Evolutionary conservation across 2,329 filamentous ascomycete species (phyloP), one percentile per base, ranked within the genome.

Genomic region (Xylaria polymorpha): DNA sequence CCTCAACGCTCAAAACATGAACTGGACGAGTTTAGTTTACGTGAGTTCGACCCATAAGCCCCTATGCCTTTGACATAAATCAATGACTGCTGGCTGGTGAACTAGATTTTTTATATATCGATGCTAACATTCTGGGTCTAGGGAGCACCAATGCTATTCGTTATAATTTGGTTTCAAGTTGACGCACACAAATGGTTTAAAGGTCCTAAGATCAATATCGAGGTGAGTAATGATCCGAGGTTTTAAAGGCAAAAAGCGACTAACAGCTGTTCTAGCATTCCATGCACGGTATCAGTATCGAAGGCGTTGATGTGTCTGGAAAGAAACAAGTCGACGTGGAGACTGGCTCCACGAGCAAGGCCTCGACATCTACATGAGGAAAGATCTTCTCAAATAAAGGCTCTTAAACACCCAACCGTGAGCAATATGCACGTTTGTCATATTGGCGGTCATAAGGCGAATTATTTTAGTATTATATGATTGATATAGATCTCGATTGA

Each of bases 151-250:
- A 91, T 91, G 89, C 67, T 88, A 4, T 76, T 84, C 3, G 83
- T 88, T 4, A 80, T 84, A 2, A 78, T 90, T 15, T 92, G 89
- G 88, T 92, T 89, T 83, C 80, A 87, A 48, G 79, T 92, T 4
- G 85, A 86, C 72, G 90, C 90, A 10, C 83, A 83, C 58, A 90
- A 87, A 74, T 92, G 90, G 90, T 92, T 92, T 79, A 90, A 87
- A 74, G 90, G 90, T 0, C 90, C 90, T 0, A 91, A 88, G 81
- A 86, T 92, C 69, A 92, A 92, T 74, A 81, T 92, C 32, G 85
- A 88, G 67, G 77, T 78, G 72, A 62, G 70, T 57, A 35, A 50
- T 29, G 4, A 20, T 20, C 10, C 1, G 2, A 55, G 44, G 20
- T 9, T n/a, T 15, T 22, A 15, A 43, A n/a, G 18, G 51, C 12